phyloP scores from a whole-genome alignment of 2,329 filamentous ascomycete species.

The Chrysoporthe deuterocubensis region DNA sequence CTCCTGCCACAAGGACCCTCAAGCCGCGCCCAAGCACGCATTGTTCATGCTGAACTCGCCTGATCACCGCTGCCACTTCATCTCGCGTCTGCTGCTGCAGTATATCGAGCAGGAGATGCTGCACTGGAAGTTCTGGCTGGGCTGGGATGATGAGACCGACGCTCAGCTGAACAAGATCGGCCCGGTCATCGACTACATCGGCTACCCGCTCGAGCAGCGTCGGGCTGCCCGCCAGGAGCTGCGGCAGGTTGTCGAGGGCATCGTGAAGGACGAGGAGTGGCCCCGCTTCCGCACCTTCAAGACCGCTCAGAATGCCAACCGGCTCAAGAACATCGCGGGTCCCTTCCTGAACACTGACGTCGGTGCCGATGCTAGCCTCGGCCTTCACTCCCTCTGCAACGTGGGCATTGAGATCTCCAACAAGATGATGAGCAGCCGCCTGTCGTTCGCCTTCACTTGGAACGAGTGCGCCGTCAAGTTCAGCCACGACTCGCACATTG shows the following conservation, averaged over 20 bases:
- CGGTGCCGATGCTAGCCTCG: slow-evolving; percentile 44
- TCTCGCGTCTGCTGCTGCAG: slow-evolving; percentile 44
- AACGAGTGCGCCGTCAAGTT: slow-evolving; percentile 55
- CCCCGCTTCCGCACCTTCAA: slow-evolving; percentile 32
- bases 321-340: slow-evolving; percentile 42
- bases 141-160: slow-evolving; percentile 35
- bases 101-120: slow-evolving; percentile 43
- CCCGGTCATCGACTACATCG: slow-evolving; percentile 30
- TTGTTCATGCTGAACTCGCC: slow-evolving; percentile 39
- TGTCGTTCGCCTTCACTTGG: slow-evolving; percentile 46
- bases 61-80: slow-evolving; percentile 39
- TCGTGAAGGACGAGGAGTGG: slow-evolving; percentile 38
- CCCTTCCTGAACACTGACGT: slow-evolving; percentile 49
- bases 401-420: slow-evolving; percentile 51
- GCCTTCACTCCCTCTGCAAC: slow-evolving; percentile 47
- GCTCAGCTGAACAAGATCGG: slow-evolving; percentile 31
- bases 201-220: slow-evolving; percentile 36
- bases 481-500: slow-evolving; percentile 50
- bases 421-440: slow-evolving; percentile 47
- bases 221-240: slow-evolving; percentile 43
- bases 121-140: slow-evolving; percentile 39
- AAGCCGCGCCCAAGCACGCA: slow-evolving; percentile 39
- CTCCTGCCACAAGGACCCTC: slow-evolving; percentile 34
- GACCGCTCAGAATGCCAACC: slow-evolving; percentile 31
- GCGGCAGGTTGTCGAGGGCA: slow-evolving; percentile 39